A percentile compares a stretch with the other conserved stretches of the same genome.
These are phyloP conservation scores for Selaginella moellendorffii DNA, from an alignment of 75 land plant genomes.

Conservation along the genomic window DNA sequence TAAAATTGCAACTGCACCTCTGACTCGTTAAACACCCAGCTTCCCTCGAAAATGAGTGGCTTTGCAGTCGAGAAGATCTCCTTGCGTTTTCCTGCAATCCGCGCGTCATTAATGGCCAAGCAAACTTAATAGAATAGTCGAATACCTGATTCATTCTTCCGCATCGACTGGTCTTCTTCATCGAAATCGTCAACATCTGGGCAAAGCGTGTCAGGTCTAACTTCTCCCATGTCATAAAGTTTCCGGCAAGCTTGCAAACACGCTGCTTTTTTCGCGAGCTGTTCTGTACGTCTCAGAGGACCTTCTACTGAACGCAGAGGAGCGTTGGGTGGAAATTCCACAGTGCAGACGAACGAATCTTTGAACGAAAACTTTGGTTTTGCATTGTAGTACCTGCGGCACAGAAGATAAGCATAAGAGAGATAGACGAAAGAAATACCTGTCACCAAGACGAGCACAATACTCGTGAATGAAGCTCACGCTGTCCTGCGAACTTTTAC, in stretches of 20 bases:
- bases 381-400: constrained; percentile 52
- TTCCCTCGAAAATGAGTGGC: constrained; percentile 37
- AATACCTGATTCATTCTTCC: too few species aligned
- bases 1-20: constrained; percentile 41
- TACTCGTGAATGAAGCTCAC: constrained; percentile 44
- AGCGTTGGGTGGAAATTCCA: constrained; percentile 71
- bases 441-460: constrained; percentile 69
- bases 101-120: too few species aligned
- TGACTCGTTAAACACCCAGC: constrained; percentile 32
- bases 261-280: constrained; percentile 50
- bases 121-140: too few species aligned
- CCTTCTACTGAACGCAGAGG: constrained; percentile 52
- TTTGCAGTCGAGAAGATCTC: constrained; percentile 51
- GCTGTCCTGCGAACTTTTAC: constrained; percentile 41
- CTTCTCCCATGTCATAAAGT: constrained; percentile 49
- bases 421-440: too few species aligned
- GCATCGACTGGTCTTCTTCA: background rate
- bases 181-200: constrained; percentile 29
- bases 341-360: constrained; percentile 29
- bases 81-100: constrained; percentile 77
- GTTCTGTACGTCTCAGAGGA: constrained; percentile 19
- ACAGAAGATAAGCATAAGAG: background rate
- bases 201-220: constrained; percentile 58
- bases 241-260: constrained; percentile 79
- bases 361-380: constrained; percentile 39